Conservation (phyloP, 768 basidiomycete species). For the Phallus indusiatus region DNA sequence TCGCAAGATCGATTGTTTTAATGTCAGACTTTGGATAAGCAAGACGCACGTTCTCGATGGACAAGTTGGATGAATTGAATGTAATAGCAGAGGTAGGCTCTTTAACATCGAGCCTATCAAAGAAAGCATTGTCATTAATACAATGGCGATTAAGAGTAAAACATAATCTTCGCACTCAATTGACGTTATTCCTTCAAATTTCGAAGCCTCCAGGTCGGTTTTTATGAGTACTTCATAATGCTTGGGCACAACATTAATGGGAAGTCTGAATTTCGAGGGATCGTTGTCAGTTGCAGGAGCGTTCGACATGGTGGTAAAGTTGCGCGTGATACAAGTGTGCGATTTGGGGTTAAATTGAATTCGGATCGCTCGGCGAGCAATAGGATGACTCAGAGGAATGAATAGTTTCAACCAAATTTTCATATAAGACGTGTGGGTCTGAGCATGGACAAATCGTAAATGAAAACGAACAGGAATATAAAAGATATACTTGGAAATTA, state of each 20-base stretch:
- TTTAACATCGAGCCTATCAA: constrained; percentile 49
- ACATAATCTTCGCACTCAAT: constrained; percentile 41
- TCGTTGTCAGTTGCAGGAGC: background rate
- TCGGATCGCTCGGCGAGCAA: too few species aligned
- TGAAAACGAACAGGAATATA: too few species aligned
- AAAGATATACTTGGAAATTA: too few species aligned
- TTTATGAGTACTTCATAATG: constrained; percentile 75
- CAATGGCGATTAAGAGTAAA: background rate
- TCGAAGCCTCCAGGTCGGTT: constrained; percentile 71
- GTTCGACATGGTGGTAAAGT: background rate
- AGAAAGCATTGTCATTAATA: background rate
- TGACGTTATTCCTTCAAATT: constrained; percentile 69
- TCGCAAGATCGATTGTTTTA: constrained; percentile 35
- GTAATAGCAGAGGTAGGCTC: constrained; percentile 50
- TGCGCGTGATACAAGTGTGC: background rate
- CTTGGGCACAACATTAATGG: constrained; percentile 54
- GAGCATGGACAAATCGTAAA: too few species aligned
- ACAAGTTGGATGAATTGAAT: constrained; percentile 56
- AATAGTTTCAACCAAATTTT: too few species aligned
- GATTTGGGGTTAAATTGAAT: background rate
- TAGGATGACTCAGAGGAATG: too few species aligned
- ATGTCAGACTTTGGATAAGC: constrained; percentile 40
- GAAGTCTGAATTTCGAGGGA: constrained; percentile 36
- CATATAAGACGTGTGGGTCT: too few species aligned
- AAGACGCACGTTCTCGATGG: constrained; percentile 48